Conservation (phyloP, 2,329 filamentous ascomycete species). For the Penicillium hesseltinei region DNA sequence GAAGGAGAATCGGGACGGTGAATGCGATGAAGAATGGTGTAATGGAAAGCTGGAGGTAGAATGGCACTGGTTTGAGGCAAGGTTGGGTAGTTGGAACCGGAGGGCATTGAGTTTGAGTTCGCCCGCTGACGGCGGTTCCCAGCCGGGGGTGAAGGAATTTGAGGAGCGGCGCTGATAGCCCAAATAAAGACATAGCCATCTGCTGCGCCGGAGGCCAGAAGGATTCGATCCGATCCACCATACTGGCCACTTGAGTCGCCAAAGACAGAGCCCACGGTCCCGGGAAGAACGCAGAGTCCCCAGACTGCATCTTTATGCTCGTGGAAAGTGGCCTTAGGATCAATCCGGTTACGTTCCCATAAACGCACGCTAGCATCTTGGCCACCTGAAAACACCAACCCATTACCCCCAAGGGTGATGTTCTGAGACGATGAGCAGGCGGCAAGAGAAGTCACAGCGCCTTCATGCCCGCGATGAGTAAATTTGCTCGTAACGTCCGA, state of each 20-base stretch:
- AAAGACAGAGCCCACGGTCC: conserved; percentile 76
- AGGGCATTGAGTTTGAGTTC: conserved; percentile 94
- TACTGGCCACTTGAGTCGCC: conserved; percentile 68
- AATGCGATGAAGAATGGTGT: conserved; percentile 86
- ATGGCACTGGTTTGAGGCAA: conserved; percentile 86
- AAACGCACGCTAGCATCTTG: conserved; percentile 91
- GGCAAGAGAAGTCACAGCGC: conserved; percentile 80
- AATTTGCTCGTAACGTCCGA: conserved; percentile 92
- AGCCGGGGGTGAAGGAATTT: conserved; percentile 60
- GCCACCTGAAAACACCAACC: conserved; percentile 97
- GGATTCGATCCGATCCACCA: conserved; percentile 78
- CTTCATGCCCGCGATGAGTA: conserved; percentile 91
- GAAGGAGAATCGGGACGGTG: conserved; percentile 66
- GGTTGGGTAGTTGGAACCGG: conserved; percentile 85
- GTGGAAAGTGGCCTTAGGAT: conserved; percentile 90
- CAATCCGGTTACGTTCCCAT: conserved; percentile 91
- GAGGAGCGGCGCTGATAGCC: conserved; percentile 72
- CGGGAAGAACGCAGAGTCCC: conserved; percentile 88
- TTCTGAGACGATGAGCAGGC: conserved; percentile 84
- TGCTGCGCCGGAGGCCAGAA: conserved; percentile 87
- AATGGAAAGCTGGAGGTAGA: conserved; percentile 80
- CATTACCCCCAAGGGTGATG: conserved; percentile 89
- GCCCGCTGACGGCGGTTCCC: conserved; percentile 72
- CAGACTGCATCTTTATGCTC: conserved; percentile 95
- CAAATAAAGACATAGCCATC: conserved; percentile 91